phyloP scores from a whole-genome alignment of 2,329 filamentous ascomycete species.

The Trichoderma citrinoviride region DNA sequence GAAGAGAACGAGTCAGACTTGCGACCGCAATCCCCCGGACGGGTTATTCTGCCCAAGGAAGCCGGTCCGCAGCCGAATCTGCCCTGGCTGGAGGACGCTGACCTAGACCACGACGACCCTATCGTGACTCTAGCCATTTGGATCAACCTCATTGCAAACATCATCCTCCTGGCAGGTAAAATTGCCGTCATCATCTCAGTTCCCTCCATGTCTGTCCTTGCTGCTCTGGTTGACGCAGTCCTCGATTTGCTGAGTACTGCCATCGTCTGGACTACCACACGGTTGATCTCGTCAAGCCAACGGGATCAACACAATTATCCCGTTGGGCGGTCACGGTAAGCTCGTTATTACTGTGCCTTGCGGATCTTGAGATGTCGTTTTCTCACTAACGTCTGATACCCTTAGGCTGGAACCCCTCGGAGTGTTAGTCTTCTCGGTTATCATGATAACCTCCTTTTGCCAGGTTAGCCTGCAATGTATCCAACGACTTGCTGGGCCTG shows the following conservation, averaged over 20 bases:
- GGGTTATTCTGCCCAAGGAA: not conserved
- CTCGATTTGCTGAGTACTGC: constrained; percentile 79
- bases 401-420: constrained; percentile 73
- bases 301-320: constrained; percentile 75
- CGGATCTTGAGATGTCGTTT: not conserved
- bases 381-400: not conserved
- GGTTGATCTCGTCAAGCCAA: constrained; percentile 62
- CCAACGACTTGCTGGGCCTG: constrained; percentile 56
- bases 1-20: constrained; percentile 32
- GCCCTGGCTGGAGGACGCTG: constrained; percentile 69
- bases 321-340: constrained; percentile 63
- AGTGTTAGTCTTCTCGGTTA: constrained; percentile 76
- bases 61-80: constrained; percentile 53
- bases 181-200: constrained; percentile 74
- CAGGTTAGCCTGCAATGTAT: constrained; percentile 73
- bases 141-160: constrained; percentile 77
- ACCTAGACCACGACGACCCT: constrained; percentile 66
- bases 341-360: not conserved
- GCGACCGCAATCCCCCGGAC: not conserved
- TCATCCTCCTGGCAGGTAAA: constrained; percentile 71
- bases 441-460: constrained; percentile 82
- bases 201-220: constrained; percentile 76
- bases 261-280: constrained; percentile 76
- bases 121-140: constrained; percentile 87
- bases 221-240: constrained; percentile 74